A percentile compares a stretch with the other conserved stretches of the same genome.
Conservation (phyloP, 78 protist species). For the Bigelowiella natans region DNA sequence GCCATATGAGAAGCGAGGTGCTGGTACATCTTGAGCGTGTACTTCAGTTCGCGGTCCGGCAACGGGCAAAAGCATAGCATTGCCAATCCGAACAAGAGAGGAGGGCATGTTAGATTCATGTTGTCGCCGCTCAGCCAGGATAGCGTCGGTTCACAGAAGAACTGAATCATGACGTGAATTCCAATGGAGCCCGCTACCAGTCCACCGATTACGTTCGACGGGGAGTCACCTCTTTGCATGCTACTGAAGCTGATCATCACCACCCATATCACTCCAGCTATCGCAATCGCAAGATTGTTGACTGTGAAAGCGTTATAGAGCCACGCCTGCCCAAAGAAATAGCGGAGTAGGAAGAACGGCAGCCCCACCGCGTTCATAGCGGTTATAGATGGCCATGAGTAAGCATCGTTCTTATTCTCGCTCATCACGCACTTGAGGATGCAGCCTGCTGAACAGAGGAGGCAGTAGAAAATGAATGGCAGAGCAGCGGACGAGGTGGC, state of each 20-base stretch:
- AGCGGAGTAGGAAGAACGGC: background rate
- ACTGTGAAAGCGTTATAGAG: background rate
- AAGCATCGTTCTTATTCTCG: background rate
- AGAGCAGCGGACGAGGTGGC: background rate
- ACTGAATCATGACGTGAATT: background rate
- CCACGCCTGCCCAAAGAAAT: background rate
- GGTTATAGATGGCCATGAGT: background rate
- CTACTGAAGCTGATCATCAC: background rate
- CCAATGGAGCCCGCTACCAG: background rate
- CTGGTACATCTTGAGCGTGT: too few species aligned
- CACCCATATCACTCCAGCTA: background rate
- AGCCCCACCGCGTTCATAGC: background rate
- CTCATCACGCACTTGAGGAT: background rate
- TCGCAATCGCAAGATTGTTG: background rate
- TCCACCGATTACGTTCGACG: background rate
- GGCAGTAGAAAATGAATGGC: background rate
- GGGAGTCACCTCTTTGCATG: background rate
- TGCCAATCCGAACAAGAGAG: too few species aligned
- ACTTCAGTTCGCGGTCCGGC: too few species aligned
- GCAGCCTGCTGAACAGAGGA: background rate
- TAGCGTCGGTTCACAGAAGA: too few species aligned
- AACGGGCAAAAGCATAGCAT: too few species aligned
- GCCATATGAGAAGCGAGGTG: too few species aligned
- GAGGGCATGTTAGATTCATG: too few species aligned
- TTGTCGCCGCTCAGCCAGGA: too few species aligned